Conservation (phyloP, 441 rosid genomes). For the Metrosideros polymorpha region DNA sequence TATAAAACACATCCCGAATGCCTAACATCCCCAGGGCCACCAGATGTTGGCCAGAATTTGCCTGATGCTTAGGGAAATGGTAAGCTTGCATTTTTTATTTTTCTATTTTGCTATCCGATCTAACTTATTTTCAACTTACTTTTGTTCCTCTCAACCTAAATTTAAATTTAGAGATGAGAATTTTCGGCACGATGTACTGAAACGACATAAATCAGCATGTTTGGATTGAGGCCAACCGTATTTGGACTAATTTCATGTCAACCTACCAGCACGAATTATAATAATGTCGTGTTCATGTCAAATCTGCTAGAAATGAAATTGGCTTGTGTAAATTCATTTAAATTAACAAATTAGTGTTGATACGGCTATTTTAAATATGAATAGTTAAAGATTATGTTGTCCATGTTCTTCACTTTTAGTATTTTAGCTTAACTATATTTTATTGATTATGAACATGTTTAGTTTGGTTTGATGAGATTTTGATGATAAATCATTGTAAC, state of each 20-base stretch:
- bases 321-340: neutral
- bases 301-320: neutral
- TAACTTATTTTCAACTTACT: no score
- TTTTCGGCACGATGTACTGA: neutral
- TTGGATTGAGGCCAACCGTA: neutral
- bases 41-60: neutral
- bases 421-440: neutral
- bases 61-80: neutral
- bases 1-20: neutral
- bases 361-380: neutral
- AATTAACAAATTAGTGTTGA: neutral
- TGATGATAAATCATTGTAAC: neutral
- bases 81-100: neutral
- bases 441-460: neutral
- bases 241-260: neutral
- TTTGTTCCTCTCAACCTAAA: no score
- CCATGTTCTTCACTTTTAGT: neutral
- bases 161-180: no score
- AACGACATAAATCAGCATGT: neutral
- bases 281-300: neutral
- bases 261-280: fast-evolving
- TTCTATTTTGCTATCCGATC: no score
- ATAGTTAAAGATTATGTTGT: fast-evolving
- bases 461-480: no score
- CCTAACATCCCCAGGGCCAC: neutral